These are phyloP conservation scores for Skeletonema tropicum DNA, from an alignment of 108 stramenopile genomes.

Conservation along the genomic window DNA sequence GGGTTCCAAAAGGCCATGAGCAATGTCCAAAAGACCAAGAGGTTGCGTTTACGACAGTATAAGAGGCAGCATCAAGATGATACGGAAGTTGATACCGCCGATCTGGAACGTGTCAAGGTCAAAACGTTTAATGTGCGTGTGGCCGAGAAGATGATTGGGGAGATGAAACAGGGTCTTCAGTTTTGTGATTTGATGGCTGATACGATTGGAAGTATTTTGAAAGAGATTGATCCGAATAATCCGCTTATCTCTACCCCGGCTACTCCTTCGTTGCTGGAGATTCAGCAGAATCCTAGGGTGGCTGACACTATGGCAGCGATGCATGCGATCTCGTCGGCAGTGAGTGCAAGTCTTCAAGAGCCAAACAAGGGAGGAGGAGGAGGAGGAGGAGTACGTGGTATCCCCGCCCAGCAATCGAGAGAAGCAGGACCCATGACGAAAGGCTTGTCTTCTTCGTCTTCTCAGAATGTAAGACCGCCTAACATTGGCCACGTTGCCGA, in stretches of 20 bases:
- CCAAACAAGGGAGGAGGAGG: conserved; percentile 9
- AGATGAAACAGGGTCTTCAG: conserved; percentile 63
- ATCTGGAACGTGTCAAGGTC: conserved; percentile 52
- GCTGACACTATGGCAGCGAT: conserved; percentile 4
- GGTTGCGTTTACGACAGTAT: conserved; percentile 71
- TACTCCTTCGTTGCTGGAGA: background rate
- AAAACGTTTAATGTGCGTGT: conserved; percentile 74
- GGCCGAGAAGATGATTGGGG: conserved; percentile 71
- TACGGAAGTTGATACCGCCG: conserved; percentile 6
- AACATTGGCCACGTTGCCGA: background rate
- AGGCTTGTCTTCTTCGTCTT: background rate
- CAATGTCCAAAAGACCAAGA: conserved; percentile 73
- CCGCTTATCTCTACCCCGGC: conserved; percentile 19
- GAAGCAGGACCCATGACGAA: background rate
- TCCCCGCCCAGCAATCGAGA: background rate
- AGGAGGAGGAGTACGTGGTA: conserved; percentile 2
- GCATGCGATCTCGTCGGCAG: conserved; percentile 5
- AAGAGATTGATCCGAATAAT: conserved; percentile 62
- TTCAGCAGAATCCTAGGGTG: background rate
- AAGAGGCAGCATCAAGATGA: conserved; percentile 39
- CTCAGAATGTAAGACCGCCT: background rate
- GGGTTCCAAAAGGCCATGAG: conserved; percentile 78
- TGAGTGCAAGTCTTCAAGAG: conserved; percentile 8
- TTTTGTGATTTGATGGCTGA: conserved; percentile 68
- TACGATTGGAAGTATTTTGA: conserved; percentile 55